These are phyloP conservation scores for Exophiala viscosa DNA, from an alignment of 2,329 filamentous ascomycete genomes.

Conservation along the genomic window DNA sequence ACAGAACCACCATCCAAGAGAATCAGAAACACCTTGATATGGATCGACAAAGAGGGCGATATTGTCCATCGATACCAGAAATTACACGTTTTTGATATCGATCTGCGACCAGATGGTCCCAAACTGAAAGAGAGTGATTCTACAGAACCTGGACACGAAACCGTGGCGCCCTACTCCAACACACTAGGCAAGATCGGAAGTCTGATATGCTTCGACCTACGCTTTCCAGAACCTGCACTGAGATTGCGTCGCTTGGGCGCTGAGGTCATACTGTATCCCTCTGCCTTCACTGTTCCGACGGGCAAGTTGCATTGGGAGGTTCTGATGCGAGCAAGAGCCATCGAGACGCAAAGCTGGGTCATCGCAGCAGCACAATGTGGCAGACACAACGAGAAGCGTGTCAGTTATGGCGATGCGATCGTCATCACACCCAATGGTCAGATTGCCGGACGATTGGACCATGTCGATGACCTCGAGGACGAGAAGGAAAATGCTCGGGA, in stretches of 20 bases:
- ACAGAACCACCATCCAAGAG: constrained; percentile 47
- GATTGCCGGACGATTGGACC: constrained; percentile 61
- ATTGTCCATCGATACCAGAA: constrained; percentile 73
- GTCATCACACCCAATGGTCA: constrained; percentile 84
- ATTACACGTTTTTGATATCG: constrained; percentile 80
- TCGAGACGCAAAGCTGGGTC: constrained; percentile 85
- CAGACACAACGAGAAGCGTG: constrained; percentile 67
- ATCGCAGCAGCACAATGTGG: constrained; percentile 82
- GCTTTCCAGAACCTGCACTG: constrained; percentile 73
- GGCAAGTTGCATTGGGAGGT: constrained; percentile 82
- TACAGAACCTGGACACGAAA: constrained; percentile 62
- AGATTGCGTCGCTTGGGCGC: constrained; percentile 63
- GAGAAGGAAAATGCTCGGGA: constrained; percentile 31
- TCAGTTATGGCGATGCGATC: constrained; percentile 81
- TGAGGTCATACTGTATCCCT: constrained; percentile 79
- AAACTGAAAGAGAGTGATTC: constrained; percentile 61
- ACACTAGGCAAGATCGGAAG: constrained; percentile 71
- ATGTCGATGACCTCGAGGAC: constrained; percentile 41
- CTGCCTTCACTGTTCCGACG: constrained; percentile 83
- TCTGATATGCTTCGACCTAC: constrained; percentile 86
- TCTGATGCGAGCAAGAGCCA: constrained; percentile 72
- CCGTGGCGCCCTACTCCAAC: constrained; percentile 69
- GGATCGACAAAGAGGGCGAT: constrained; percentile 60
- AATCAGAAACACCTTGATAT: constrained; percentile 63
- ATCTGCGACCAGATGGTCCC: constrained; percentile 49